A percentile compares a stretch with the other conserved stretches of the same genome.
phyloP scores from a whole-genome alignment of 2,329 filamentous ascomycete species.

The Bipolaris gigantea region DNA sequence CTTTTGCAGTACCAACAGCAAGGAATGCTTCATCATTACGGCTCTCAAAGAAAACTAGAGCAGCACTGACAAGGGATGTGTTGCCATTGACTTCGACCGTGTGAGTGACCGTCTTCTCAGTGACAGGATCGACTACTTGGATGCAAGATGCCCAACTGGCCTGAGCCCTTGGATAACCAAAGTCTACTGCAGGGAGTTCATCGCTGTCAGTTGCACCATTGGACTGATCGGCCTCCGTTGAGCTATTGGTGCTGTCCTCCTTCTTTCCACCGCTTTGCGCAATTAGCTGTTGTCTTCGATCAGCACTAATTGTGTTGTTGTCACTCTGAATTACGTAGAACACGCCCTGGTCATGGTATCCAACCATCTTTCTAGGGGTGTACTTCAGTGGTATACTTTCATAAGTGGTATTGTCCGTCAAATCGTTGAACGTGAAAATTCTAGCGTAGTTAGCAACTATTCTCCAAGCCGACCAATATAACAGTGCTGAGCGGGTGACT shows the following conservation, averaged over 20 bases:
- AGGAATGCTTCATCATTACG: slow-evolving; percentile 83
- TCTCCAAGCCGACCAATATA: background rate
- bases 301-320: slow-evolving; percentile 82
- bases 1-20: slow-evolving; percentile 91
- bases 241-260: slow-evolving; percentile 46
- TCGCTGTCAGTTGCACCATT: slow-evolving; percentile 38
- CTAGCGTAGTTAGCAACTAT: slow-evolving; percentile 47
- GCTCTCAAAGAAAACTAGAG: slow-evolving; percentile 81
- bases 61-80: slow-evolving; percentile 85
- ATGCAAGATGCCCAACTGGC: slow-evolving; percentile 97
- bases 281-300: slow-evolving; percentile 74
- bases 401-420: slow-evolving; percentile 83
- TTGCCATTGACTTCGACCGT: slow-evolving; percentile 85
- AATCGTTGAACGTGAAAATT: slow-evolving; percentile 87
- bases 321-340: slow-evolving; percentile 96
- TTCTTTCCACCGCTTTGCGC: slow-evolving; percentile 60
- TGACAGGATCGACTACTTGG: slow-evolving; percentile 82
- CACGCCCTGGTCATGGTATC: slow-evolving; percentile 82
- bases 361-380: slow-evolving; percentile 83
- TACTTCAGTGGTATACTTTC: slow-evolving; percentile 85
- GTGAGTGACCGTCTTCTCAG: slow-evolving; percentile 68
- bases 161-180: slow-evolving; percentile 81
- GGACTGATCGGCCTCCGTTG: slow-evolving; percentile 21
- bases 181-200: slow-evolving; percentile 74
- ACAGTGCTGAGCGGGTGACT: slow-evolving; percentile 9